Base-by-base conservation (phyloP, 257 asterid species). In the Verbascum thapsus region DNA sequence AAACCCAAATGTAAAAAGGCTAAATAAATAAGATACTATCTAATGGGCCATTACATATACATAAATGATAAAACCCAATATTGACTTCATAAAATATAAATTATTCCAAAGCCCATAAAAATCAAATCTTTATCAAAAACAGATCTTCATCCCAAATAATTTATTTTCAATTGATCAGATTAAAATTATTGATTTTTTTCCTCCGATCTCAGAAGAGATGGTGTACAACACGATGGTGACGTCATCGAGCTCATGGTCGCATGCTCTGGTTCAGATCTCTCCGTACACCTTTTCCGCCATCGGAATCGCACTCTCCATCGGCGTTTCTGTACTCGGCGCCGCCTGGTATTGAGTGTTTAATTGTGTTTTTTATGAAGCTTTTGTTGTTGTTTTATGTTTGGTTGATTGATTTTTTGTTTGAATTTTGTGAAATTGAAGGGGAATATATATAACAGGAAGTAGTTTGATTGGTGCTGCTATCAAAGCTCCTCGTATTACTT, bases 301-400 rank as follows among this genome's bases (percentile, higher is more conserved):
- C 66, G 99, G 99, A 61, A 92, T 92, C 51, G 95, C 99, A 20
- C 58, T 92, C 52, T 83, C 99, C 7, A 89, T 92, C 50, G 99
- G 99, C 18, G 99, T 92, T 64, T 92, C 99, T 3, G 99, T 92
- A 40, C 97, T 92, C 73, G 99, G 99, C 37, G 99, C 99, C 32
- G 97, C 99, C 34, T 94, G 97, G 97, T 94, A 81, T 16, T n/a
- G n/a, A n/a, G n/a, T n/a, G 11, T 40, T 52, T 52, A 0, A 2
- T 23, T 35, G 43, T n/a, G 4, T 58, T 42, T 35, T 39, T 15
- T 40, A 16, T 0, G 0, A 10, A 7, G 38, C 5, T 8, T 35
- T 26, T 5, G 32, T n/a, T n/a, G n/a, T n/a, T n/a, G n/a, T n/a
- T n/a, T n/a, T n/a, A n/a, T n/a, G n/a, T n/a, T n/a, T n/a, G 32